Evolutionary conservation across 1,139 yeast genomes (phyloP).

Genomic region (Suhomyces wounanorum): DNA sequence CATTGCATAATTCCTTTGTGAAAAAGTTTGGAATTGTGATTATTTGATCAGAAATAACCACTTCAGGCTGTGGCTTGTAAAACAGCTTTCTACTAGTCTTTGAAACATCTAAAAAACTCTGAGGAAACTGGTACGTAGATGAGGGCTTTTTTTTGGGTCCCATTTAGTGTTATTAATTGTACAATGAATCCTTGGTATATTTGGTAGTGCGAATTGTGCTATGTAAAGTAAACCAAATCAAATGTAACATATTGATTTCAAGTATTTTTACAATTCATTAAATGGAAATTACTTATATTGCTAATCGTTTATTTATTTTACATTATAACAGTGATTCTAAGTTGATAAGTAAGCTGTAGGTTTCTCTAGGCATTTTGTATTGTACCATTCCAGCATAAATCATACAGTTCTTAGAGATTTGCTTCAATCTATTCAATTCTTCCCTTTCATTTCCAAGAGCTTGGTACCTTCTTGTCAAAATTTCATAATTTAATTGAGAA

Average conservation of each 20-base stretch:
- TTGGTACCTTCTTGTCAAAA: constrained; percentile 50
- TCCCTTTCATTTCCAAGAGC: constrained; percentile 55
- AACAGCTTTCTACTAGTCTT: constrained; percentile 26
- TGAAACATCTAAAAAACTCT: constrained; percentile 25
- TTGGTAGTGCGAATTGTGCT: neutral
- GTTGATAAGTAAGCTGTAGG: constrained; percentile 71
- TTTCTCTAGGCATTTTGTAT: constrained; percentile 91
- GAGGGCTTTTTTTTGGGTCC: constrained; percentile 13
- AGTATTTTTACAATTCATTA: too few relatives aligned
- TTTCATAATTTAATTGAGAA: constrained; percentile 56
- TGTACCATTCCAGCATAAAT: constrained; percentile 95
- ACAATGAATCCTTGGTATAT: too few relatives aligned
- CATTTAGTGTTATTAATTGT: too few relatives aligned
- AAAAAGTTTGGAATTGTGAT: constrained; percentile 50
- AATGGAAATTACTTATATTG: neutral
- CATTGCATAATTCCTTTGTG: constrained; percentile 42
- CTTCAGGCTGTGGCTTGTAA: constrained; percentile 38
- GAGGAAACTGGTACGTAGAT: constrained; percentile 32
- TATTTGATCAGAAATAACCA: constrained; percentile 44
- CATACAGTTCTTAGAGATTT: constrained; percentile 83
- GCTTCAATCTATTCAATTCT: constrained; percentile 54
- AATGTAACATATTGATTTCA: too few relatives aligned
- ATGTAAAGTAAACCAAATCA: neutral
- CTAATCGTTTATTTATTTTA: neutral
- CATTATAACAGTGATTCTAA: constrained; percentile 56